Percentiles rank a stretch among this genome's conserved stretches.
Conservation (phyloP, 192 early-diverging fungal species). For the Podila clonocystis region DNA sequence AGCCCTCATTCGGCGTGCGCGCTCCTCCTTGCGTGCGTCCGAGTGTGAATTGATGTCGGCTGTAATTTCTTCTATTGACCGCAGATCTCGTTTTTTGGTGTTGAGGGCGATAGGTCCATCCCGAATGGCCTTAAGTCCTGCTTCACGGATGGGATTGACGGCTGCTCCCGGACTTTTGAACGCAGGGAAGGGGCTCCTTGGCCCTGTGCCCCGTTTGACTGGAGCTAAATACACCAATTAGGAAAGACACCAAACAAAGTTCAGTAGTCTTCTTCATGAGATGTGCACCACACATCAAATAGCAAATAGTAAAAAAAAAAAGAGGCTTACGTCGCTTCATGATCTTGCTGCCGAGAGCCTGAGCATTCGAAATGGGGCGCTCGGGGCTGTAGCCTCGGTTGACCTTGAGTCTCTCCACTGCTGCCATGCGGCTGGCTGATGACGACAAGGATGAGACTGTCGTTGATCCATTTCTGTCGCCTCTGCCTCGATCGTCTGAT, state of each 20-base stretch:
- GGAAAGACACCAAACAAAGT: neutral
- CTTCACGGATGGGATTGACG: constrained; percentile 35
- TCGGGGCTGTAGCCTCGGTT: constrained; percentile 41
- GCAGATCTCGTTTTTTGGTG: constrained; percentile 34
- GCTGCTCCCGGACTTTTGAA: constrained; percentile 21
- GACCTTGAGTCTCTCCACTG: constrained; percentile 39
- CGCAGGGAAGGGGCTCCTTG: constrained; percentile 30
- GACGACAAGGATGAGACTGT: neutral
- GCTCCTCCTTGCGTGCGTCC: constrained; percentile 24
- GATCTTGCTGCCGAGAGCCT: constrained; percentile 32
- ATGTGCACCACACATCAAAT: neutral
- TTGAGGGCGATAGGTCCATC: constrained; percentile 41
- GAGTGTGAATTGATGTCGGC: constrained; percentile 13
- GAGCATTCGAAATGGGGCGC: constrained; percentile 22
- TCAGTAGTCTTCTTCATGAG: no score
- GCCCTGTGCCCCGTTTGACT: constrained; percentile 21
- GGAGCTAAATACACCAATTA: constrained; percentile 11
- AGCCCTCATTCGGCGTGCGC: constrained; percentile 20
- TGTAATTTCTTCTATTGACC: constrained; percentile 26
- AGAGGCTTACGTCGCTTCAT: constrained; percentile 29
- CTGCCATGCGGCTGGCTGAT: constrained; percentile 24
- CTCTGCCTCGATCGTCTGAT: constrained; percentile 14
- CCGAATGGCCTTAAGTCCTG: constrained; percentile 45
- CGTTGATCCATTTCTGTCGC: constrained; percentile 10
- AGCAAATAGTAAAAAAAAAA: no score